These are phyloP conservation scores for Pterocarpus santalinus DNA, from an alignment of 306 rosid genomes.

Conservation along the genomic window DNA sequence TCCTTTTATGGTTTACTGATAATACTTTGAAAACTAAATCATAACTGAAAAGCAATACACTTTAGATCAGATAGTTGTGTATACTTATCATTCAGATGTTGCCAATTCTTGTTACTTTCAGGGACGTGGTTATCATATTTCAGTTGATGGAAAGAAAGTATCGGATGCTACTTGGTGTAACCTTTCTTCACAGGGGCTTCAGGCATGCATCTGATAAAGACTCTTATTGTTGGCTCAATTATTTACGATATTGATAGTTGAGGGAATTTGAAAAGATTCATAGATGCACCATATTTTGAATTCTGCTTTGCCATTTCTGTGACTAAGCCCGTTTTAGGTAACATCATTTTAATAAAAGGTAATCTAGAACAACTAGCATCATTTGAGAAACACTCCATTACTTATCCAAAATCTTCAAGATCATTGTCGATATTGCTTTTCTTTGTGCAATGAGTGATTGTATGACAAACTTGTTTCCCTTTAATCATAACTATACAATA, in stretches of 20 bases:
- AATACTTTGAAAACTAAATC: neutral
- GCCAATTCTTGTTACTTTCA: constrained; percentile 50
- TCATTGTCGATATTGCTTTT: neutral
- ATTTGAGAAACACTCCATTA: neutral
- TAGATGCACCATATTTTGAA: constrained; percentile 21
- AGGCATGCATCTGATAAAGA: constrained; percentile 60
- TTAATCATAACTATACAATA: constrained; percentile 4
- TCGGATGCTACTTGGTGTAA: constrained; percentile 79
- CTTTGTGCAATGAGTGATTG: neutral
- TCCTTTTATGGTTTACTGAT: constrained; percentile 6
- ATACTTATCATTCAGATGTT: constrained; percentile 1
- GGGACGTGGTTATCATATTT: constrained; percentile 89
- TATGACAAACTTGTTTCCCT: constrained; percentile 4
- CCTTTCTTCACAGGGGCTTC: constrained; percentile 85
- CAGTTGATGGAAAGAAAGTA: constrained; percentile 67
- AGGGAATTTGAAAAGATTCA: neutral
- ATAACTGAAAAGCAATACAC: neutral
- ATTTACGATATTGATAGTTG: neutral
- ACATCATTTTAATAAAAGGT: neutral
- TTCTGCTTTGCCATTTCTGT: constrained; percentile 23
- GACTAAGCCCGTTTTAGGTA: neutral
- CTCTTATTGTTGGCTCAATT: constrained; percentile 40
- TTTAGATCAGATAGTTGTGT: constrained; percentile 9
- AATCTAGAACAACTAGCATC: neutral
- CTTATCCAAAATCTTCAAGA: constrained; percentile 23